Percentiles rank a stretch among this genome's conserved stretches.
Evolutionary conservation across 805 yeast species (phyloP).

Genomic region (Yarrowia divulgata): DNA sequence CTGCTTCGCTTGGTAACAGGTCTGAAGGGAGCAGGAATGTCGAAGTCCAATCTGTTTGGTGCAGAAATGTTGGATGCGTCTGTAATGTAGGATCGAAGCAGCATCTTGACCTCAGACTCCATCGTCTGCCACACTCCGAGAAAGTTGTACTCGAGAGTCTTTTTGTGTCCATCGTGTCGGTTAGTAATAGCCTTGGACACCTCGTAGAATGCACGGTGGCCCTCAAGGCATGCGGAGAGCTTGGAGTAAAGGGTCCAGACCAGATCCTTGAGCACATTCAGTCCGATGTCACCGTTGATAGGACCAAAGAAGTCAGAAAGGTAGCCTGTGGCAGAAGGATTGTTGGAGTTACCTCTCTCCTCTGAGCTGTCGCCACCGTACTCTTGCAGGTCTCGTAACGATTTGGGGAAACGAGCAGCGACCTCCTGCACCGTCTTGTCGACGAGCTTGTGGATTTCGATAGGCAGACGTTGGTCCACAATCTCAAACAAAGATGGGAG

Average conservation of each 20-base stretch:
- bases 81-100: constrained; percentile 53
- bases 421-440: constrained; percentile 70
- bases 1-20: constrained; percentile 48
- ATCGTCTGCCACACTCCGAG: constrained; percentile 56
- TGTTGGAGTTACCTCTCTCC: constrained; percentile 6
- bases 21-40: constrained; percentile 33
- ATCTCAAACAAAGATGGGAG: constrained; percentile 65
- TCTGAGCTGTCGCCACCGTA: constrained; percentile 17
- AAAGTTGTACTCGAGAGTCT: constrained; percentile 50
- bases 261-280: constrained; percentile 69
- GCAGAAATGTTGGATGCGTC: constrained; percentile 39
- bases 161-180: constrained; percentile 40
- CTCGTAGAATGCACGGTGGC: constrained; percentile 70
- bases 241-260: constrained; percentile 74
- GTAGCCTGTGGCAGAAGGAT: constrained; percentile 17
- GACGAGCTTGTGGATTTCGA: constrained; percentile 70
- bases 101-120: constrained; percentile 53
- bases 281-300: constrained; percentile 55
- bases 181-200: constrained; percentile 50
- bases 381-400: constrained; percentile 47
- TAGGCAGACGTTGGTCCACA: constrained; percentile 61
- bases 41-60: constrained; percentile 28
- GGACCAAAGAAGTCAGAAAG: constrained; percentile 31
- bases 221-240: constrained; percentile 68
- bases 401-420: constrained; percentile 61